These are phyloP conservation scores for Limtongia smithiae DNA, from an alignment of 805 yeast genomes.

Conservation along the genomic window DNA sequence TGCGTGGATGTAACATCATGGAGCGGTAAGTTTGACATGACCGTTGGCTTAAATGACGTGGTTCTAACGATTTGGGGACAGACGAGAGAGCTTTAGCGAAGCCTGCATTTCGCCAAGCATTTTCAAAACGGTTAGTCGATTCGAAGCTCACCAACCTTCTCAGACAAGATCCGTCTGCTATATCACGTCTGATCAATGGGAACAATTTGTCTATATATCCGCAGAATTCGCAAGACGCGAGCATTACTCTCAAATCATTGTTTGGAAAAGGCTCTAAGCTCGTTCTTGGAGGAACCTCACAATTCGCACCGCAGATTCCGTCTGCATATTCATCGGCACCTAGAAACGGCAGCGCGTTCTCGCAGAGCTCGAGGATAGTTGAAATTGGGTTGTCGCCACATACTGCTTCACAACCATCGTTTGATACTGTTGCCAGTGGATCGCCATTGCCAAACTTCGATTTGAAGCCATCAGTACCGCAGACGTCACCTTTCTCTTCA, in stretches of 20 bases:
- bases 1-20: constrained; percentile 46
- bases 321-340: too few species aligned
- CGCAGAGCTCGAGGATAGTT: too few species aligned
- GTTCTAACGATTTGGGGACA: background rate
- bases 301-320: too few species aligned
- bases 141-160: constrained; percentile 33
- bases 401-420: too few species aligned
- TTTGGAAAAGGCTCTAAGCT: constrained; percentile 7
- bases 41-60: too few species aligned
- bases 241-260: constrained; percentile 8
- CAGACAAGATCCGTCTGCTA: constrained; percentile 9
- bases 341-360: too few species aligned
- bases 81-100: constrained; percentile 37
- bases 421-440: too few species aligned
- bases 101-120: constrained; percentile 48
- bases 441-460: too few species aligned
- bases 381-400: too few species aligned
- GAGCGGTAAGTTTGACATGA: constrained; percentile 38
- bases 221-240: constrained; percentile 4
- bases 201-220: constrained; percentile 33
- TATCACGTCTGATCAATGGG: constrained; percentile 42
- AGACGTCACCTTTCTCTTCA: too few species aligned
- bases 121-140: constrained; percentile 43
- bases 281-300: too few species aligned
- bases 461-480: too few species aligned